A percentile compares a stretch with the other conserved stretches of the same genome.
Conservation (phyloP, 768 basidiomycete species). For the Lentinula detonsa region DNA sequence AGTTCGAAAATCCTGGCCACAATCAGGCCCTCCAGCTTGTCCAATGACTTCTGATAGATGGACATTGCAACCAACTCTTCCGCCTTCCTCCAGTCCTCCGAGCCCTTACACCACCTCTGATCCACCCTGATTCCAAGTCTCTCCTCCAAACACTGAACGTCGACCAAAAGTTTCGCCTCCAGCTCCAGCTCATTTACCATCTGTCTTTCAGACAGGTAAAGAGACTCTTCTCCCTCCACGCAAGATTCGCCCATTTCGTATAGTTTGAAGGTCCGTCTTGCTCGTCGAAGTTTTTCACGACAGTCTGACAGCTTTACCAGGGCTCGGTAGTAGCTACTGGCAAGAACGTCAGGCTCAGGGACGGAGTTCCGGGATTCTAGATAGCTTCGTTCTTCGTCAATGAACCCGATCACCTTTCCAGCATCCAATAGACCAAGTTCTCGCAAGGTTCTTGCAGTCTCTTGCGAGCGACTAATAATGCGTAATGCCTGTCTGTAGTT, state of each 20-base stretch:
- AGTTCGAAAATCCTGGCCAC: conserved; percentile 16
- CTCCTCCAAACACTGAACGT: not conserved
- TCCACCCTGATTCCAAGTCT: not conserved
- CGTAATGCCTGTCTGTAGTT: conserved; percentile 14
- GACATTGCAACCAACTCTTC: not conserved
- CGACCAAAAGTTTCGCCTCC: not conserved
- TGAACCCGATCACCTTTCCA: not conserved
- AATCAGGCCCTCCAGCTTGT: conserved; percentile 13
- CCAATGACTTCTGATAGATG: conserved; percentile 9
- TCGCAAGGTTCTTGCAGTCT: not conserved
- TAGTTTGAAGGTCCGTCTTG: not conserved
- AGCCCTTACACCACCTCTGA: conserved; percentile 3
- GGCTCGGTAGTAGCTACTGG: not conserved
- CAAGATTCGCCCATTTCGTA: not conserved
- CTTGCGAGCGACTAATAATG: not conserved
- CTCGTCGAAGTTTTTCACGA: not conserved
- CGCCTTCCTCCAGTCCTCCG: conserved; percentile 1
- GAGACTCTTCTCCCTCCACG: not conserved
- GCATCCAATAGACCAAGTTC: conserved; percentile 8
- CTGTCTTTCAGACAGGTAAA: not conserved
- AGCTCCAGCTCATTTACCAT: not conserved
- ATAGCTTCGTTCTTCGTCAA: conserved; percentile 9
- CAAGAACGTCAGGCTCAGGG: not conserved
- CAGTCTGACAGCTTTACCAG: not conserved
- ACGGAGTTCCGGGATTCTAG: conserved; percentile 1